Evolutionary conservation across 306 rosid genomes (phyloP).

Genomic region (Glycine tomentella): DNA sequence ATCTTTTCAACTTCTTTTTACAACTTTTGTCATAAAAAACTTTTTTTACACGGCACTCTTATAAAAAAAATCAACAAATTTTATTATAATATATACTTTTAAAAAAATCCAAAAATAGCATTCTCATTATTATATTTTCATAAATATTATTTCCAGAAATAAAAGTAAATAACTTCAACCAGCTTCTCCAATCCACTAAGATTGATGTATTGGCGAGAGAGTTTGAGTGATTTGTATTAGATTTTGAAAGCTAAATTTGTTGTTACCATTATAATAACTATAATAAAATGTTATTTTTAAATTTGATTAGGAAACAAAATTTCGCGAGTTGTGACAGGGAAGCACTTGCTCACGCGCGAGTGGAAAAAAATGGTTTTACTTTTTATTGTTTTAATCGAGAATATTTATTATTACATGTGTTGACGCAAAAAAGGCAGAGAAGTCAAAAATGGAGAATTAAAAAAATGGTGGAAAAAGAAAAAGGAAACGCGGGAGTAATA

Average conservation of each 20-base stretch:
- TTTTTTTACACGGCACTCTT: no score
- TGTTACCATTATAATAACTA: no score
- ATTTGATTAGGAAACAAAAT: background rate
- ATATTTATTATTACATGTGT: constrained; percentile 7
- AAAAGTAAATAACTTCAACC: no score
- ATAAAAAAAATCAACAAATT: no score
- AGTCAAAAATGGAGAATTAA: constrained; percentile 7
- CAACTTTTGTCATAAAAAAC: background rate
- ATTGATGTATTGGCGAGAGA: no score
- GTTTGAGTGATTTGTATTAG: no score
- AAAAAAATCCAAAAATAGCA: no score
- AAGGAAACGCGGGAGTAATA: background rate
- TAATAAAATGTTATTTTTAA: background rate
- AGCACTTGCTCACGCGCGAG: background rate
- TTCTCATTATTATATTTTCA: no score
- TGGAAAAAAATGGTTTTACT: background rate
- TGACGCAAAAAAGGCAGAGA: constrained; percentile 8
- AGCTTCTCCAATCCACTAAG: no score
- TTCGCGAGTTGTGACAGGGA: background rate
- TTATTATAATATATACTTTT: no score
- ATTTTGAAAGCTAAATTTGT: no score
- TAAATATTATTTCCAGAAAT: no score
- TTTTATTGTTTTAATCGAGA: background rate
- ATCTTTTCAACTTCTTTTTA: background rate
- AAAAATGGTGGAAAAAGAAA: background rate